Evolutionary conservation across 768 basidiomycete genomes (phyloP).

Genomic region (Phlebiopsis flavidoalba): DNA sequence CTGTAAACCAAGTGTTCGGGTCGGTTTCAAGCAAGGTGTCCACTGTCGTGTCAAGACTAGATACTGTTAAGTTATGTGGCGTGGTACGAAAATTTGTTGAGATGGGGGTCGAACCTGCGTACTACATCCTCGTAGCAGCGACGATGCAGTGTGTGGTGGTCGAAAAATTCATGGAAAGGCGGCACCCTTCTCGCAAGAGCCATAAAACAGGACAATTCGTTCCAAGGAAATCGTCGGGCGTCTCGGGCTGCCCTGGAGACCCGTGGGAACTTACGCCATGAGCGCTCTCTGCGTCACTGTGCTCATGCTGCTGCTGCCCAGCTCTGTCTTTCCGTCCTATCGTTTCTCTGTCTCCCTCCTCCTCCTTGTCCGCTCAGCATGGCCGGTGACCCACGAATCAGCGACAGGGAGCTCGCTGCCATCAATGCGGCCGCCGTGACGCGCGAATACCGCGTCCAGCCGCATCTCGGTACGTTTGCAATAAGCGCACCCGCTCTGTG

Average conservation of each 20-base stretch:
- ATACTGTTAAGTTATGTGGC: too few relatives aligned
- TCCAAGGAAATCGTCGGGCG: too few relatives aligned
- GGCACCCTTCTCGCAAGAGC: too few relatives aligned
- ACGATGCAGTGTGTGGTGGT: too few relatives aligned
- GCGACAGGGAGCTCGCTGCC: constrained; percentile 66
- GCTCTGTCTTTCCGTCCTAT: background rate
- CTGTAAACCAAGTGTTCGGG: too few relatives aligned
- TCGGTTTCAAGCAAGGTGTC: too few relatives aligned
- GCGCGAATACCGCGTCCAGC: constrained; percentile 81
- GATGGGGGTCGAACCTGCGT: too few relatives aligned
- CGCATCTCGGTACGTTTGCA: constrained; percentile 64
- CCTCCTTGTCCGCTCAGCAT: constrained; percentile 22
- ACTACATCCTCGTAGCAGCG: too few relatives aligned
- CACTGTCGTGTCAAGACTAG: too few relatives aligned
- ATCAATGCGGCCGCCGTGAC: constrained; percentile 90
- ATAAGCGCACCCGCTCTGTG: background rate
- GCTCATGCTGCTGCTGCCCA: background rate
- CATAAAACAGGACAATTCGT: too few relatives aligned
- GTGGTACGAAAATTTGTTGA: too few relatives aligned
- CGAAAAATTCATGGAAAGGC: too few relatives aligned
- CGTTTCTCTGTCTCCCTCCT: constrained; percentile 3
- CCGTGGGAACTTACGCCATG: constrained; percentile 6
- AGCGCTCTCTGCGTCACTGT: constrained; percentile 5
- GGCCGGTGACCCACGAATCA: constrained; percentile 53
- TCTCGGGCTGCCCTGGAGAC: background rate